A percentile compares a stretch with the other conserved stretches of the same genome.
These are phyloP conservation scores for Petrea volubilis DNA, from an alignment of 257 asterid species.

Conservation along the genomic window DNA sequence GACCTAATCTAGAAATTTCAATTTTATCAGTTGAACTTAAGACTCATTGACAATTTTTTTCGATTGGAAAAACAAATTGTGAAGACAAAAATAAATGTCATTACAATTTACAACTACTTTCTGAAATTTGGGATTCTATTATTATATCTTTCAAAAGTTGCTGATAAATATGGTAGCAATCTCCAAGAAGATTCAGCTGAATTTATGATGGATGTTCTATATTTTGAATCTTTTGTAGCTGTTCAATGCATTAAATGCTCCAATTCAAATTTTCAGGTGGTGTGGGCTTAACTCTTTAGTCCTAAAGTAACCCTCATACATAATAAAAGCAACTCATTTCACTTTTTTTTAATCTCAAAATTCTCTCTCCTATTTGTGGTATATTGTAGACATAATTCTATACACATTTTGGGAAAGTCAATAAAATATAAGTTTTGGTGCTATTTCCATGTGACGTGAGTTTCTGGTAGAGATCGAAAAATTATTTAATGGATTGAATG, in stretches of 20 bases:
- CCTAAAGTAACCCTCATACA: background rate
- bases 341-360: background rate
- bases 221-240: conserved; percentile 31
- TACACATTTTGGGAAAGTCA: background rate
- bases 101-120: background rate
- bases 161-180: background rate
- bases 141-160: background rate
- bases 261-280: conserved; percentile 19
- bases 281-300: background rate
- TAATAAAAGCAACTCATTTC: background rate
- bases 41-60: background rate
- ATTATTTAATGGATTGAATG: no score
- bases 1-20: no score
- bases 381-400: background rate
- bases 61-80: background rate
- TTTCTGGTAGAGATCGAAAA: no score
- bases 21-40: no score
- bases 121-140: background rate
- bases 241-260: conserved; percentile 25
- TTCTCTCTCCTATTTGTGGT: background rate
- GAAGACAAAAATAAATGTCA: conserved; percentile 5
- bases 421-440: background rate
- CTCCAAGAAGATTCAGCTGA: conserved; percentile 12
- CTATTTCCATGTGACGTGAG: no score
- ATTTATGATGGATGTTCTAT: conserved; percentile 20